Base-by-base conservation (phyloP, 2,329 filamentous ascomycete species). In the Sporothrix mexicana region DNA sequence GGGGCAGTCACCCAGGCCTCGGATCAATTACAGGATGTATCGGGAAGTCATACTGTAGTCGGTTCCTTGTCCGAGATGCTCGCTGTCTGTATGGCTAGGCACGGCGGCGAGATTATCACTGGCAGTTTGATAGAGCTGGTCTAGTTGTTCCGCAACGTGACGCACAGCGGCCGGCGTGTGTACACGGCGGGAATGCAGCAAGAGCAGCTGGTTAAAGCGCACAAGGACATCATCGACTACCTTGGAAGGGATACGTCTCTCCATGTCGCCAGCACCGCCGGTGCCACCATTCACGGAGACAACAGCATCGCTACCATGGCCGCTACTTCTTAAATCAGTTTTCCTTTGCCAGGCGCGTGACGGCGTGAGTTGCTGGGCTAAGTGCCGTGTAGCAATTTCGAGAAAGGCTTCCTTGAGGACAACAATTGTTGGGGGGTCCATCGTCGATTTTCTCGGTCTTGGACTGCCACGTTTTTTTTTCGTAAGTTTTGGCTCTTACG, bases 61-160 rank as follows among this genome's bases (percentile, higher is more conserved):
- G 10, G 83, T 79, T 25, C 84, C 83, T 45, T 79, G 78, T 43
- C 77, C 79, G 45, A 51, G 30, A 8, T 12, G 7, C 47, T 43
- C 64, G 47, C 25, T 53, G 12, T 10, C 17, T 10, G 23, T 9
- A 51, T 53, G 15, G 47, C 17, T 17, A 13, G 64, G 64, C 10
- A n/a, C 47, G 47, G 25, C 64, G 5, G 13, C 25, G 30, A 85
- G 41, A 10, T 49, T 83, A 10, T 77, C 78, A 51, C 83, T 83
- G 53, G 85, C 17, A 9, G 20, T 23, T 17, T 36, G 69, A 79
- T 93, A 93, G 61, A 92, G 81, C 66, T 82, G 81, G 80, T 92
- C 90, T 57, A 94, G 89, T 82, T 94, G 91, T 82, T 93, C 91
- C 1, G 91, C 91, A 20, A 93, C 87, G 77, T 92, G 90, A 49